These are phyloP conservation scores for Suillus cothurnatus DNA, from an alignment of 768 basidiomycete species.

Conservation along the genomic window DNA sequence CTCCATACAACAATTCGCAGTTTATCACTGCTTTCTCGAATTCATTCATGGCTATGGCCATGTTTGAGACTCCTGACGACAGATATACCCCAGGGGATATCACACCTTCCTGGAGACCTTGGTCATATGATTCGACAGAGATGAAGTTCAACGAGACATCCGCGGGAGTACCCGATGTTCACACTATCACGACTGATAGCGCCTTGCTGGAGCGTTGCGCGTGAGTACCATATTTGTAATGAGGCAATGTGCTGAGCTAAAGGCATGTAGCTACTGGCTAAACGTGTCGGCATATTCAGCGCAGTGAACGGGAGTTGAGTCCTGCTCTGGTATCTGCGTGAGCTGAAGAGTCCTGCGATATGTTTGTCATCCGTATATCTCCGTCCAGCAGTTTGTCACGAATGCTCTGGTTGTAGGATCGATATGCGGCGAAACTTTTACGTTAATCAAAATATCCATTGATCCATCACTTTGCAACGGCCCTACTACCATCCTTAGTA, in stretches of 20 bases:
- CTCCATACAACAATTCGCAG: too few relatives aligned
- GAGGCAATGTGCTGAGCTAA: background rate
- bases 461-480: background rate
- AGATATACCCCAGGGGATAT: too few relatives aligned
- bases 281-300: too few relatives aligned
- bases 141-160: slow-evolving; percentile 53
- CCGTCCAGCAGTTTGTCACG: background rate
- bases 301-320: too few relatives aligned
- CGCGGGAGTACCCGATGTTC: slow-evolving; percentile 32
- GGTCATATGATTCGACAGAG: slow-evolving; percentile 29
- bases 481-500: background rate
- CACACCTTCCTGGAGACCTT: slow-evolving; percentile 14
- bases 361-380: background rate
- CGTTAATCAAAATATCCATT: background rate
- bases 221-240: background rate
- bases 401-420: background rate
- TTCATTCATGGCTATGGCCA: too few relatives aligned
- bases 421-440: background rate
- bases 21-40: too few relatives aligned
- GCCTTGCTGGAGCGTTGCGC: slow-evolving; percentile 25
- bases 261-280: too few relatives aligned
- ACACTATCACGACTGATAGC: slow-evolving; percentile 29
- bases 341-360: background rate
- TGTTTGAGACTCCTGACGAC: too few relatives aligned
- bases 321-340: too few relatives aligned